Evolutionary conservation across 2,329 filamentous ascomycete genomes (phyloP).

Genomic region (Trichoderma sp.): DNA sequence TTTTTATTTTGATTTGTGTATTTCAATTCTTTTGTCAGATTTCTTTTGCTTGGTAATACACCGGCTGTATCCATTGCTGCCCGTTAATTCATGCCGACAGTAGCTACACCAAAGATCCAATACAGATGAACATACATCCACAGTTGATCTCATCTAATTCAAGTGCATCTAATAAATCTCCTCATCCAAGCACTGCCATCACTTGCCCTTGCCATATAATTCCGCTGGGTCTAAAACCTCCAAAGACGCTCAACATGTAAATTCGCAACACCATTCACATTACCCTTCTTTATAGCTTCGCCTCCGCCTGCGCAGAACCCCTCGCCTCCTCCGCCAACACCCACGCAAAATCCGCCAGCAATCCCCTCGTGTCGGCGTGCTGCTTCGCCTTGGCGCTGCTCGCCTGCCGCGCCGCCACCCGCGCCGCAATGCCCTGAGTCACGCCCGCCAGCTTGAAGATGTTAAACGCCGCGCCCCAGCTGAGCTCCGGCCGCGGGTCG

Average conservation of each 20-base stretch:
- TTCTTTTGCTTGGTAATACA: not conserved
- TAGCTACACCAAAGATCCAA: not conserved
- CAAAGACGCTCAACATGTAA: not conserved
- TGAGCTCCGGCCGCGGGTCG: conserved; percentile 64
- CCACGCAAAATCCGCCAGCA: conserved; percentile 81
- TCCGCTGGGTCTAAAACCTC: not conserved
- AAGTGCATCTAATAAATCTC: not conserved
- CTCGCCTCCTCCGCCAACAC: conserved; percentile 60
- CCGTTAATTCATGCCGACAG: not conserved
- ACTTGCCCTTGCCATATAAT: not conserved
- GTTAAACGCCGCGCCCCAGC: conserved; percentile 65
- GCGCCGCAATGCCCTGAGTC: conserved; percentile 87
- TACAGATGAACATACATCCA: not conserved
- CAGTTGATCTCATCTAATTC: not conserved
- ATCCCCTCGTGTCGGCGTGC: conserved; percentile 70
- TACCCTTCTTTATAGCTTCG: conserved; percentile 35
- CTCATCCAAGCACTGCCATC: not conserved
- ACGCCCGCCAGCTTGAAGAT: conserved; percentile 65
- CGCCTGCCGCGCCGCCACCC: conserved; percentile 83
- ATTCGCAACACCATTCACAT: not conserved
- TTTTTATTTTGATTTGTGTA: not conserved
- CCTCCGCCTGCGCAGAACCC: conserved; percentile 27
- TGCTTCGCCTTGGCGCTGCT: conserved; percentile 80
- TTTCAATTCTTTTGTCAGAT: not conserved
- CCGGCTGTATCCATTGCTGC: not conserved